Conservation (phyloP, 2,329 filamentous ascomycete genomes). For the Chaetomiaceae sp. region DNA sequence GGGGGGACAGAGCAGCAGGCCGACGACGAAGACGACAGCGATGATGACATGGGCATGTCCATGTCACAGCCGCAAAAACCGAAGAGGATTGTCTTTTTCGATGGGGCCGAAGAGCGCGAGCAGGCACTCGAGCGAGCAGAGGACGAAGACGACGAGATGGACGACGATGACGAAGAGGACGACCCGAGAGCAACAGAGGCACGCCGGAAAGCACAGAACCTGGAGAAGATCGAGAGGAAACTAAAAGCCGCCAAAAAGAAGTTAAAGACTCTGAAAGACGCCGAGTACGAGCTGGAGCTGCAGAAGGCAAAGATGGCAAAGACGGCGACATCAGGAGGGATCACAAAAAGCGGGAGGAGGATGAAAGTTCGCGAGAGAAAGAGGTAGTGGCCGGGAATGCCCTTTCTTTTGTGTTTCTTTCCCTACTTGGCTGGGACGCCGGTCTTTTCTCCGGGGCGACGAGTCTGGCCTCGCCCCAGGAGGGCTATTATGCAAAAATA, state of each 20-base stretch:
- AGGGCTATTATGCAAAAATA: slow-evolving; percentile 16
- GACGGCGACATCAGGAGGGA: slow-evolving; percentile 54
- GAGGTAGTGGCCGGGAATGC: slow-evolving; percentile 38
- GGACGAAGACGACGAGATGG: slow-evolving; percentile 33
- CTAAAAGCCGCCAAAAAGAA: slow-evolving; percentile 50
- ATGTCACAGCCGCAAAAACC: slow-evolving; percentile 16
- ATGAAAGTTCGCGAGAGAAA: slow-evolving; percentile 60
- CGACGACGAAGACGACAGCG: slow-evolving; percentile 30
- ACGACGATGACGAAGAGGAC: slow-evolving; percentile 28
- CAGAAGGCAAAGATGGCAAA: slow-evolving; percentile 62
- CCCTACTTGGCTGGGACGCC: background rate
- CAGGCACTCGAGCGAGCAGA: slow-evolving; percentile 30
- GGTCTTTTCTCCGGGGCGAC: background rate
- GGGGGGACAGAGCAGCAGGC: slow-evolving; percentile 31
- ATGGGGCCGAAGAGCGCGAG: slow-evolving; percentile 36
- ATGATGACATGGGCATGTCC: slow-evolving; percentile 22
- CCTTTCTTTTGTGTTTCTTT: slow-evolving; percentile 14
- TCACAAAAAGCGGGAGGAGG: slow-evolving; percentile 57
- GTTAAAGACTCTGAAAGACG: slow-evolving; percentile 48
- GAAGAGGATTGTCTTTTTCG: slow-evolving; percentile 51
- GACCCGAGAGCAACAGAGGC: slow-evolving; percentile 31
- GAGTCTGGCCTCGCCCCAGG: slow-evolving; percentile 19
- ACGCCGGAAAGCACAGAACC: slow-evolving; percentile 35
- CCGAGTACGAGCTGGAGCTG: slow-evolving; percentile 53
- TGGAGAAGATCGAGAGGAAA: slow-evolving; percentile 44